Evolutionary conservation across 345 rosid species (phyloP), one percentile per base, ranked within the genome.

Genomic region (Eucalyptus regnans): DNA sequence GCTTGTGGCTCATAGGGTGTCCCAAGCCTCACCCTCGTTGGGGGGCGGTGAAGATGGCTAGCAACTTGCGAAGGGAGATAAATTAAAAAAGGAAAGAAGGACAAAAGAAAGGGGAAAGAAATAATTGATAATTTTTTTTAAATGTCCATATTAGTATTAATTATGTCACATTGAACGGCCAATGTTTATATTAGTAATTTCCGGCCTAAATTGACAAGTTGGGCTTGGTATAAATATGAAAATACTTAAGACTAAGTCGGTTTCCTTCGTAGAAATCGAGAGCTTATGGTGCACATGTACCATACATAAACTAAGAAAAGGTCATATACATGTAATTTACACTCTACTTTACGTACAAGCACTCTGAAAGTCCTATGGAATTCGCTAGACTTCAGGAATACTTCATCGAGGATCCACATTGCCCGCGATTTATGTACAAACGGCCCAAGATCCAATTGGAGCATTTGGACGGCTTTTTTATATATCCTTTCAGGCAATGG

Each of bases 181-280:
- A 56, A 56, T 1, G 6, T 56, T 5, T 20, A 56, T 22, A 56
- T 56, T 56, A 56, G 27, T 58, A 25, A 25, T 23, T 58, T 58
- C 64, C 0, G 1, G 1, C n/a, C n/a, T 9, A 23, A 58, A 25
- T 25, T 25, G 64, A 58, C n/a, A 9, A 5, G 2, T 23, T 58
- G 7, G 7, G n/a, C n/a, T 25, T 58, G 64, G n/a, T 25, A 20
- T 23, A 20, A 25, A 25, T 58, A 58, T 58, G 66, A 58, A 58
- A 29, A 58, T 25, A 8, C 4, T 25, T 25, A 58, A 10, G n/a
- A 58, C 12, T 25, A 58, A 58, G 31, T 64, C 1, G 71, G 9
- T 64, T 64, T 14, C 17, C 71, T 64, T 11, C 8, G 5, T 64
- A 64, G 31, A 64, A 64, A 64, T 15, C 37, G 71, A n/a, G 71